A percentile compares a stretch with the other conserved stretches of the same genome.
These are phyloP conservation scores for Fusarium pseudocircinatum DNA, from an alignment of 2,329 filamentous ascomycete species.

Conservation along the genomic window DNA sequence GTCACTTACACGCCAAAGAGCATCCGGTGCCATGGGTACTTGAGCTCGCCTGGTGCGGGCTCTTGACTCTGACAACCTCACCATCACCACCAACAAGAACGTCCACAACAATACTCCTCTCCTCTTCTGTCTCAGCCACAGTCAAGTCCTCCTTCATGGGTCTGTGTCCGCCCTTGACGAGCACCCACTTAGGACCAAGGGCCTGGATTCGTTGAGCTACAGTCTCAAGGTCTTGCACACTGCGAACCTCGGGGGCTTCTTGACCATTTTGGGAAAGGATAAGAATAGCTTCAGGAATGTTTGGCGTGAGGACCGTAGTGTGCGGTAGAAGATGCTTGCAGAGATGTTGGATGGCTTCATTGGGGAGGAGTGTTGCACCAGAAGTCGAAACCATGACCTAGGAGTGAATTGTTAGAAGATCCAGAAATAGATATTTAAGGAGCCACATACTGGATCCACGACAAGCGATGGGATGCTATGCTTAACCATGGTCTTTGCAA, in stretches of 20 bases:
- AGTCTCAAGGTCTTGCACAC: conserved; percentile 71
- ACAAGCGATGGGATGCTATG: conserved; percentile 47
- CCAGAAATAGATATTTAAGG: not conserved
- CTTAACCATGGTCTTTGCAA: conserved; percentile 46
- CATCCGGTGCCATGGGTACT: conserved; percentile 97
- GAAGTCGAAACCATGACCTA: conserved; percentile 93
- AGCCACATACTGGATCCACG: conserved; percentile 50
- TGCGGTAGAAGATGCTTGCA: conserved; percentile 68
- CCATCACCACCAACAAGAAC: conserved; percentile 72
- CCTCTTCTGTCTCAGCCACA: conserved; percentile 65
- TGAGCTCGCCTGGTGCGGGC: conserved; percentile 74
- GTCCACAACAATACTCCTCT: conserved; percentile 77
- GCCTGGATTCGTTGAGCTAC: conserved; percentile 73
- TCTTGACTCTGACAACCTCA: conserved; percentile 71
- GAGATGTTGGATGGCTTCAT: conserved; percentile 70
- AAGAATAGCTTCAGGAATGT: conserved; percentile 77
- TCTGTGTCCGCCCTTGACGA: conserved; percentile 92
- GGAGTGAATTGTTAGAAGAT: conserved; percentile 1
- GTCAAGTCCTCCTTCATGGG: conserved; percentile 74
- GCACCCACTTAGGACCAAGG: conserved; percentile 80
- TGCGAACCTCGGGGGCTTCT: conserved; percentile 55
- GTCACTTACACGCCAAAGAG: conserved; percentile 80
- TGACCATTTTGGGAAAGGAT: conserved; percentile 66
- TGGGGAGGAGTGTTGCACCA: conserved; percentile 74
- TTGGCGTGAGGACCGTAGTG: conserved; percentile 78